Evolutionary conservation across 225 moss, liverwort and hornwort genomes (phyloP).

Genomic region (Physcomitrellopsis africana): DNA sequence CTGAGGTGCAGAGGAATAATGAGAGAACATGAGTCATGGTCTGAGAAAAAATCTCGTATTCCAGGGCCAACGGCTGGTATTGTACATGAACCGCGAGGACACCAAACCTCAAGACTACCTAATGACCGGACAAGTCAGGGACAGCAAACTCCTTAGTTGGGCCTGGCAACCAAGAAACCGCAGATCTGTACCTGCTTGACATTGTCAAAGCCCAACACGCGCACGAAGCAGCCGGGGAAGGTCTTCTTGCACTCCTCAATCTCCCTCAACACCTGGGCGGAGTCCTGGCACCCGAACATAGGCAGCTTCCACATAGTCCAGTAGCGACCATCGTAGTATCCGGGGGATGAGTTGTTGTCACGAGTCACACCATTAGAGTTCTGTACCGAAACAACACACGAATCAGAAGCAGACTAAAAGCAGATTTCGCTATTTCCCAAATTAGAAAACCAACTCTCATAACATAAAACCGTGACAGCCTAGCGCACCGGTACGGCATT

Average conservation of each 20-base stretch:
- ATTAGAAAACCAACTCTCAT: too few species aligned
- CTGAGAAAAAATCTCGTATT: too few species aligned
- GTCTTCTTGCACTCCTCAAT: slow-evolving; percentile 41
- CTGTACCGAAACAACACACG: neutral
- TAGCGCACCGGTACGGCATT: too few species aligned
- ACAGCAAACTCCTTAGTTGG: neutral
- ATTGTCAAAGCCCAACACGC: slow-evolving; percentile 34
- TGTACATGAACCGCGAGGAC: too few species aligned
- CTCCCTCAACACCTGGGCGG: slow-evolving; percentile 43
- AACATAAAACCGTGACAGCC: too few species aligned
- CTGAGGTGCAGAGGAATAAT: too few species aligned
- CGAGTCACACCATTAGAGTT: neutral
- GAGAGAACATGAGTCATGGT: too few species aligned
- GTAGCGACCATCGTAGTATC: slow-evolving; percentile 63
- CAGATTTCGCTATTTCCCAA: neutral
- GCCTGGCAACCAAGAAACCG: slow-evolving; percentile 41
- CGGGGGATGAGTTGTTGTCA: slow-evolving; percentile 23
- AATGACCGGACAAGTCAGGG: too few species aligned
- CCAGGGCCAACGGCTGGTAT: too few species aligned
- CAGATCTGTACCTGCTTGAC: slow-evolving; percentile 50
- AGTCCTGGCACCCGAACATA: slow-evolving; percentile 54
- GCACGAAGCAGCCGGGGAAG: slow-evolving; percentile 48
- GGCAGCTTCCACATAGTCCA: slow-evolving; percentile 71
- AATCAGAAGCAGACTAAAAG: neutral
- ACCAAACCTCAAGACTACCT: too few species aligned